Evolutionary conservation across 2,329 filamentous ascomycete genomes (phyloP), one percentile per base, ranked within the genome.

Genomic region (Thelonectria discophora): DNA sequence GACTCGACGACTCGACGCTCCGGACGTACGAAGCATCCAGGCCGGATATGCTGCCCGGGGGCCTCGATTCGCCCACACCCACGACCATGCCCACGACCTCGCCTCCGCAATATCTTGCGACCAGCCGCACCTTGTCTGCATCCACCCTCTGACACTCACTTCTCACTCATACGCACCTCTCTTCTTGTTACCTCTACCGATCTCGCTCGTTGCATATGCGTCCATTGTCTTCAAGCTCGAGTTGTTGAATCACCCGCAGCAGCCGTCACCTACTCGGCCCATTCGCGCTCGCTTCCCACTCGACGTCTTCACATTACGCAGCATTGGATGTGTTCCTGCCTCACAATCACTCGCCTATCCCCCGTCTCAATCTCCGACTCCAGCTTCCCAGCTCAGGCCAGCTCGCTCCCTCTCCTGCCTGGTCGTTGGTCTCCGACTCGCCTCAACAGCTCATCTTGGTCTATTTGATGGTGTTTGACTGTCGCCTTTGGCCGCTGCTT

Each of bases 81-180:
- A 49, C 24, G 54, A 50, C 58, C 52, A 49, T 52, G 49, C 39
- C 58, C 58, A 55, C 50, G 49, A 56, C 64, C 61, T 71, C 69
- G 67, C 69, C 69, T 71, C 69, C 69, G 68, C 69, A 69, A 72
- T 71, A 71, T 71, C 69, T 71, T 71, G 69, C 62, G 68, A 70
- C 65, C 67, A 67, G 60, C 66, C 56, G 69, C 69, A 69, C 69
- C 66, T 69, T 63, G 65, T 65, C 62, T 48, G 40, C 65, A 60
- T 71, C 67, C 69, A 69, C 69, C 68, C 54, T 62, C 64, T 50
- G 43, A 52, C 59, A 58, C 51, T n/a, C 37, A 50, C 53, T 56
- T 65, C 64, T 65, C 55, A 37, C 55, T 64, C 43, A 37, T 37
- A 24, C 21, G 37, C 52, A 40, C 40, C 18, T 21, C 1, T 24